Evolutionary conservation across 129 eudicot species (phyloP), one percentile per base, ranked within the genome.

Genomic region (Flaveria bidentis): DNA sequence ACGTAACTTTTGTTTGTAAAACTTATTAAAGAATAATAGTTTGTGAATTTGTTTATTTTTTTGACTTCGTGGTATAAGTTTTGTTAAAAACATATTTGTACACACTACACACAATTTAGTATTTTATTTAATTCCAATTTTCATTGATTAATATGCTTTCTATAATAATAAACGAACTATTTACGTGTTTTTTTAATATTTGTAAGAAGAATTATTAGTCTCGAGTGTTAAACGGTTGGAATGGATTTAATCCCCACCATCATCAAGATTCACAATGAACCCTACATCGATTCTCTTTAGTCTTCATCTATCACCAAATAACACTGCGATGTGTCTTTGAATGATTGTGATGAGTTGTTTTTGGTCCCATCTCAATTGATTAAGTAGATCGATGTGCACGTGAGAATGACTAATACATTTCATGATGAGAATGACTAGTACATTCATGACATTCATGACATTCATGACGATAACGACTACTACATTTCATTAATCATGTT

Each of bases 241-340:
- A 64, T 41, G 36, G 17, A 50, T 72, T 79, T 41, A 74, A 61
- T 72, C 83, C 83, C 83, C 69, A 72, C 68, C 67, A 16, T 41
- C 26, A 41, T 55, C 60, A 77, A 77, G 81, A 45, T 45, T 45
- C 50, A 45, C 13, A 36, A 73, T 80, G n/a, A 42, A 73, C 66
- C 74, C 58, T 51, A 80, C 83, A 73, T 73, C 73, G 68, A 80
- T 64, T 64, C 78, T 73, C 69, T 53, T 73, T 73, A 73, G 83
- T 65, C 82, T 69, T 65, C 52, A 65, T 80, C 83, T 42, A 79
- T 79, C 73, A 80, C 69, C 60, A 72, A 52, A 73, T 62, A 25
- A 53, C 67, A 73, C 58, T 65, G 22, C 36, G 39, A 78, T 64
- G 52, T 45, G 78, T 64, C 78, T 72, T 63, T 79, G 58, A 72